Evolutionary conservation across 2,329 filamentous ascomycete genomes (phyloP).

Genomic region (Tolypocladium ovalisporum): DNA sequence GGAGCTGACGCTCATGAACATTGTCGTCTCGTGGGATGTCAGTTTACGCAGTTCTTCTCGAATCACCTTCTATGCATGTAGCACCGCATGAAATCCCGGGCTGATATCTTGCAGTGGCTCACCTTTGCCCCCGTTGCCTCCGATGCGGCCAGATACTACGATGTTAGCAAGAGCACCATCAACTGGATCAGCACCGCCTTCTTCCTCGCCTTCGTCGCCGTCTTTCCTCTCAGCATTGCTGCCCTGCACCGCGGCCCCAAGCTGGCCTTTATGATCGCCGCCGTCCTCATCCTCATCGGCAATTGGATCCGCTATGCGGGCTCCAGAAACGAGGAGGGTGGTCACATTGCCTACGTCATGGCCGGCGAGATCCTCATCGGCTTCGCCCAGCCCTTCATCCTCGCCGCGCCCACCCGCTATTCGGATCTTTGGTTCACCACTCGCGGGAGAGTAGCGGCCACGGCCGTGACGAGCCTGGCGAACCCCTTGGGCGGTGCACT

Average conservation of each 20-base stretch:
- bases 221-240: constrained; percentile 64
- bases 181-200: constrained; percentile 92
- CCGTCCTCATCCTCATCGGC: constrained; percentile 63
- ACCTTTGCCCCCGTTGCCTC: constrained; percentile 78
- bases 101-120: constrained; percentile 52
- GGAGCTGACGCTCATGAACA: constrained; percentile 79
- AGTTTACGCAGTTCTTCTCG: not conserved
- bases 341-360: constrained; percentile 68
- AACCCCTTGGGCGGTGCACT: constrained; percentile 86
- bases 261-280: constrained; percentile 61
- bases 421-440: constrained; percentile 93
- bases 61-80: not conserved
- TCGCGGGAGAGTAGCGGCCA: constrained; percentile 72
- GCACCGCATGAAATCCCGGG: not conserved
- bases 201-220: constrained; percentile 69
- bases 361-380: constrained; percentile 86
- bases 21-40: constrained; percentile 91
- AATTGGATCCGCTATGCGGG: constrained; percentile 90
- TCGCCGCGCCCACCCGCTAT: constrained; percentile 81
- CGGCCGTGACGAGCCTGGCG: constrained; percentile 71
- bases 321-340: constrained; percentile 39
- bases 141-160: constrained; percentile 64
- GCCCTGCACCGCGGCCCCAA: constrained; percentile 73
- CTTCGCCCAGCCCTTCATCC: constrained; percentile 82
- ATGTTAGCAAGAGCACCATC: constrained; percentile 61